Evolutionary conservation across 73 alveolate species (phyloP).

Genomic region (Strombidium stylifer): DNA sequence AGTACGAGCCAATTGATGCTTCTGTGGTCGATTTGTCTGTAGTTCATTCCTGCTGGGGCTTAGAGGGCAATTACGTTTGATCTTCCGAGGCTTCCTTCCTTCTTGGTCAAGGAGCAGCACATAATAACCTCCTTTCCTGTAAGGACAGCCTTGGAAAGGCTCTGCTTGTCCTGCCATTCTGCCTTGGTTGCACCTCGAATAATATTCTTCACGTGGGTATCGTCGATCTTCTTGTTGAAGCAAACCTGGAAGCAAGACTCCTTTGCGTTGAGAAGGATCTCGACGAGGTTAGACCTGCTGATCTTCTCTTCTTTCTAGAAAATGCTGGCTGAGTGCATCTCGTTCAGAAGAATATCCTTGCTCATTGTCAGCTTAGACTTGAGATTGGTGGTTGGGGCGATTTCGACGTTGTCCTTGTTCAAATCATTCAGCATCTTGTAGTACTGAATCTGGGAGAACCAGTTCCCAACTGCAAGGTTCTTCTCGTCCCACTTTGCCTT

Average conservation of each 20-base stretch:
- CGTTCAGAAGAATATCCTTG: background rate
- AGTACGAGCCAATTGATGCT: background rate
- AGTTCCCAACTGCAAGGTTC: background rate
- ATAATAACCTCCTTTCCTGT: background rate
- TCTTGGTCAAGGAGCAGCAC: background rate
- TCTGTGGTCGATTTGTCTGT: background rate
- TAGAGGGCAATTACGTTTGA: background rate
- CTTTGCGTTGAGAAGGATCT: background rate
- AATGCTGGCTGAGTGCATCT: background rate
- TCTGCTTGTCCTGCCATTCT: background rate
- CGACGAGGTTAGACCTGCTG: background rate
- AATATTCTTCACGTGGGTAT: background rate
- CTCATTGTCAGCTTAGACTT: background rate
- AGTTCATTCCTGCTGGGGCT: background rate
- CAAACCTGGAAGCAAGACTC: background rate
- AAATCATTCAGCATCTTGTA: background rate
- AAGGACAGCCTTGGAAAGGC: background rate
- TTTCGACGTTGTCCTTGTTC: background rate
- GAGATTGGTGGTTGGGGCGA: background rate
- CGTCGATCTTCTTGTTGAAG: background rate
- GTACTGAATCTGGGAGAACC: background rate
- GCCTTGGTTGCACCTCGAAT: background rate
- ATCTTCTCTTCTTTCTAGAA: background rate
- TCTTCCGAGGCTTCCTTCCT: background rate
- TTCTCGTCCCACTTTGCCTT: background rate